Evolutionary conservation across 1,139 yeast species (phyloP).

Genomic region (Blastobotrys serpentis): DNA sequence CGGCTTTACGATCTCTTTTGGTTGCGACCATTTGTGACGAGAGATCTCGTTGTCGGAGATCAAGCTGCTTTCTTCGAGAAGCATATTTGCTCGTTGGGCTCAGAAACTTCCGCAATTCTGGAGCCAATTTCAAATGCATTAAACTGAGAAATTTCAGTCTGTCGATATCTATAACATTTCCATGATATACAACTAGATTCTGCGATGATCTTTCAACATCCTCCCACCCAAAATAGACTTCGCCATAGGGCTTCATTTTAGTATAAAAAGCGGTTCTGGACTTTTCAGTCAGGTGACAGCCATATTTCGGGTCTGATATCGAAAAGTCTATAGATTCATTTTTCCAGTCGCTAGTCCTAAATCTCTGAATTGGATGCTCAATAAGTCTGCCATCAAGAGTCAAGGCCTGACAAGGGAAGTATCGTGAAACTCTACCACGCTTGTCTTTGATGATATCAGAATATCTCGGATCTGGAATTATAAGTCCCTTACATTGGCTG

Average conservation of each 20-base stretch:
- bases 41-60: slow-evolving; percentile 22
- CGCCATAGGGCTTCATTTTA: slow-evolving; percentile 59
- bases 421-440: slow-evolving; percentile 70
- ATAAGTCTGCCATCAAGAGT: slow-evolving; percentile 16
- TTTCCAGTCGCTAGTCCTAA: not conserved
- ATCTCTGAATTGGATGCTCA: slow-evolving; percentile 13
- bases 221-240: slow-evolving; percentile 79
- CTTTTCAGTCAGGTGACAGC: slow-evolving; percentile 62
- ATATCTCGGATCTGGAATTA: slow-evolving; percentile 44
- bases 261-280: slow-evolving; percentile 63
- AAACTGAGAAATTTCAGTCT: slow-evolving; percentile 63
- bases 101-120: slow-evolving; percentile 15
- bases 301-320: slow-evolving; percentile 16
- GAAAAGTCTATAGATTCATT: not conserved
- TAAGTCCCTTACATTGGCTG: slow-evolving; percentile 74
- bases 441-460: slow-evolving; percentile 51
- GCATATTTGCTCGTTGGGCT: not conserved
- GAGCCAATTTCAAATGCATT: slow-evolving; percentile 49
- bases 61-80: not conserved
- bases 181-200: slow-evolving; percentile 72
- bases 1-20: slow-evolving; percentile 45
- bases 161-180: slow-evolving; percentile 77
- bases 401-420: slow-evolving; percentile 68
- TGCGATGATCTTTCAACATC: slow-evolving; percentile 58
- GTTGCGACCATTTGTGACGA: slow-evolving; percentile 17